Base-by-base conservation (phyloP, 2,329 filamentous ascomycete genomes). In the Venturia oleaginea region DNA sequence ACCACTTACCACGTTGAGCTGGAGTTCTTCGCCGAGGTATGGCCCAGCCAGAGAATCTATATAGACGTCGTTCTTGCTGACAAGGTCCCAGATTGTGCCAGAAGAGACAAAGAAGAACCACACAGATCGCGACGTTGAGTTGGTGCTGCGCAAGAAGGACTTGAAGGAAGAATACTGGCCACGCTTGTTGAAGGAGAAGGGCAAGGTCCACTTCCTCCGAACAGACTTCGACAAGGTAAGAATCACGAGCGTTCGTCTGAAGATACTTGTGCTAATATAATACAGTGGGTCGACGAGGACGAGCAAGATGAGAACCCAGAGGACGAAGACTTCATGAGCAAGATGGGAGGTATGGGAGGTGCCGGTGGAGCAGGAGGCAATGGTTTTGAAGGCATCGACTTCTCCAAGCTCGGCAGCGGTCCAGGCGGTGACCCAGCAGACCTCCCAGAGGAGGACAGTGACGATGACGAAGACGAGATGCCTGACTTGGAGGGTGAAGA, bases 101-200 rank as follows among this genome's bases (percentile, higher is more conserved):
- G 85, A 84, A 67, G 86, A 90, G 77, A 91, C 86, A 82, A 94
- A 93, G 81, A 86, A 89, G 74, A 86, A 91, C 83, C 91, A 97
- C 84, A 95, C 89, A 57, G 83, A 85, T 74, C 91, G 93, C 78
- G 92, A 92, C 73, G 83, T 97, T 70, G 89, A 96, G 82, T 78
- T 97, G 72, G 90, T 96, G 76, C 84, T 99, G 77, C 86, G 91
- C 79, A 99, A 99, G 90, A 97, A 97, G 87, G 92, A 96, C 74
- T 84, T 94, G 69, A 90, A 92, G 79, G 86, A 91, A 73, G 91
- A 94, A 79, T 97, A 88, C 85, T 99, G 94, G 94, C 92, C 92
- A 68, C 87, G 94, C 68, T 84, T 99, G 73, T 84, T 97, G 76
- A 97, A 97, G 87, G 90, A 93, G 67, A 78, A 81, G 70, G 88